Evolutionary conservation across 1,284 basidiomycete species (phyloP).

Genomic region (Psilocybe mexicana): DNA sequence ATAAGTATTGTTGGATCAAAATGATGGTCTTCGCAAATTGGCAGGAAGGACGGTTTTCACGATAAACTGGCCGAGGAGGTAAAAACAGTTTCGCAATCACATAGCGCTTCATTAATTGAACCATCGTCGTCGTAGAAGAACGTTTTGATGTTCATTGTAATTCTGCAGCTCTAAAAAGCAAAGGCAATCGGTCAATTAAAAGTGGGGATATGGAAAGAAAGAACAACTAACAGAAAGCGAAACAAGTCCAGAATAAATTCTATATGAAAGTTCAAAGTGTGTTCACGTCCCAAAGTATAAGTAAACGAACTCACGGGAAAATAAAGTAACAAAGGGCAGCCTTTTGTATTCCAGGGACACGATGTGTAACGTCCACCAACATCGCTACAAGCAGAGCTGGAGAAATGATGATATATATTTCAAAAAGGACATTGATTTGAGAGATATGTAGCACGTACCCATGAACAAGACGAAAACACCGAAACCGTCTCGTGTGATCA

Average conservation of each 20-base stretch:
- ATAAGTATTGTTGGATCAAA: not conserved
- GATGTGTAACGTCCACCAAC: slow-evolving; percentile 5
- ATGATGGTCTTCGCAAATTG: not conserved
- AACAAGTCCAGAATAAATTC: slow-evolving; percentile 12
- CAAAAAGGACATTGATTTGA: too few relatives aligned
- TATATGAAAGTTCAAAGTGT: not conserved
- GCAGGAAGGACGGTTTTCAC: not conserved
- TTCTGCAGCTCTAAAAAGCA: slow-evolving; percentile 12
- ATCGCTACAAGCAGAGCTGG: slow-evolving; percentile 11
- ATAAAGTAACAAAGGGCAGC: slow-evolving; percentile 8
- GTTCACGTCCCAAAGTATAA: not conserved
- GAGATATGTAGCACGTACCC: not conserved
- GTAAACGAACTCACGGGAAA: slow-evolving; percentile 11
- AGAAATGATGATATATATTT: not conserved
- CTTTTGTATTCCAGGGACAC: slow-evolving; percentile 1
- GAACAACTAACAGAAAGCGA: slow-evolving; percentile 9
- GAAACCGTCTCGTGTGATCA: slow-evolving; percentile 15
- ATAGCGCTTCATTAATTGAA: not conserved
- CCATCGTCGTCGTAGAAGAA: not conserved
- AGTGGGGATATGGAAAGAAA: not conserved
- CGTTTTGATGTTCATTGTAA: slow-evolving; percentile 14
- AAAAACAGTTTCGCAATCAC: not conserved
- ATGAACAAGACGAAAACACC: slow-evolving; percentile 11
- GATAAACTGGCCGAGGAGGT: not conserved
- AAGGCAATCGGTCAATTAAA: not conserved